phyloP scores from a whole-genome alignment of 345 rosid species.

The Acer campestre region DNA sequence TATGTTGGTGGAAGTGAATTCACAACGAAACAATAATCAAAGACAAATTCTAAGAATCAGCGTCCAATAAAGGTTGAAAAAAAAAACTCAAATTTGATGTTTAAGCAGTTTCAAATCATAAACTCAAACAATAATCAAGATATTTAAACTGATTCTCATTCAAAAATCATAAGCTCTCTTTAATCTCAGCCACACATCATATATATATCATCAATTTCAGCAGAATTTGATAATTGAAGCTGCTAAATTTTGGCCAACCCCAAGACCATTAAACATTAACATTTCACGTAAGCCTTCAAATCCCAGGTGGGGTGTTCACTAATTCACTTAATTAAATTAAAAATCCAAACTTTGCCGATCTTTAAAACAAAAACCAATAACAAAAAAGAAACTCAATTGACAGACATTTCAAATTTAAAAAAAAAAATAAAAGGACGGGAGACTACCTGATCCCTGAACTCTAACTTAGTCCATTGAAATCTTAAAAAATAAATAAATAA shows the following conservation, averaged over 20 bases:
- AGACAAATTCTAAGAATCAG: too few species aligned
- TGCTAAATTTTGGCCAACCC: neutral
- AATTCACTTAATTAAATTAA: neutral
- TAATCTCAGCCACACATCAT: too few species aligned
- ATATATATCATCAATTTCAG: too few species aligned
- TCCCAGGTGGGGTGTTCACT: neutral
- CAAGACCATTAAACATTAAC: neutral
- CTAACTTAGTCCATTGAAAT: too few species aligned
- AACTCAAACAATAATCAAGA: too few species aligned
- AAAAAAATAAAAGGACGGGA: neutral
- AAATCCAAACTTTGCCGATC: neutral
- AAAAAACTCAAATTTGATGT: too few species aligned
- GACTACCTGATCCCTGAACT: too few species aligned
- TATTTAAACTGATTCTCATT: neutral
- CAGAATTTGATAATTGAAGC: neutral
- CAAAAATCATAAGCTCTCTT: neutral
- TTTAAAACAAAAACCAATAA: neutral
- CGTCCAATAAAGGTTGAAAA: too few species aligned
- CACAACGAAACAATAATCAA: too few species aligned
- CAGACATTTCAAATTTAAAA: neutral
- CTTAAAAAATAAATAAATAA: too few species aligned
- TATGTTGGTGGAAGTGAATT: too few species aligned
- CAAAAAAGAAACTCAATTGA: neutral
- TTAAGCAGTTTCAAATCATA: neutral
- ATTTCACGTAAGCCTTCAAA: neutral